phyloP scores from a whole-genome alignment of 306 rosid genomes.

The Casuarina equisetifolia region DNA sequence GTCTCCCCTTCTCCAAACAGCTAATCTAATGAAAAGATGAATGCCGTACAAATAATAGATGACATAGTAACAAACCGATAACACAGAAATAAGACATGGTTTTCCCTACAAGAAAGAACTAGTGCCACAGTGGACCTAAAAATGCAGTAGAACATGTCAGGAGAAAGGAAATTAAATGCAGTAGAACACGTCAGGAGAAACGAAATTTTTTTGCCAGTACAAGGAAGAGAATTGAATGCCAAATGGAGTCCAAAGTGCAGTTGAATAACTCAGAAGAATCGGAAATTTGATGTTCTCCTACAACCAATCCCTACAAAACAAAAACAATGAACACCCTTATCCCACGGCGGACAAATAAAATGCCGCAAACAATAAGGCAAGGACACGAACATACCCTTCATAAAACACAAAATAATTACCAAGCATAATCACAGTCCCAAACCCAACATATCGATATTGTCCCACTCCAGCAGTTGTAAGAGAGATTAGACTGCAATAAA shows the following conservation, averaged over 20 bases:
- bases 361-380: neutral
- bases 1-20: neutral
- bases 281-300: constrained; percentile 11
- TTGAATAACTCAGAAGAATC: constrained; percentile 1
- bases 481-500: neutral
- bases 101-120: neutral
- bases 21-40: neutral
- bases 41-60: neutral
- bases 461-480: neutral
- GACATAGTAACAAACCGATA: neutral
- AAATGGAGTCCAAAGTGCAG: neutral
- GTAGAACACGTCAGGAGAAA: constrained; percentile 7
- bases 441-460: neutral
- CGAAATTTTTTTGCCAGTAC: neutral
- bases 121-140: constrained; percentile 4
- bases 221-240: neutral
- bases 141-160: constrained; percentile 6
- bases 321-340: neutral
- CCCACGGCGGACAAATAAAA: neutral
- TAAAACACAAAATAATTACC: neutral
- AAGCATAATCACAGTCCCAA: neutral
- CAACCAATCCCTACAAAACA: constrained; percentile 2
- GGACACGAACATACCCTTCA: neutral
- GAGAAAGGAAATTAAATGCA: neutral
- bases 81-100: neutral